Evolutionary conservation across 306 rosid species (phyloP), one percentile per base, ranked within the genome.

Genomic region (Quercus parvula): DNA sequence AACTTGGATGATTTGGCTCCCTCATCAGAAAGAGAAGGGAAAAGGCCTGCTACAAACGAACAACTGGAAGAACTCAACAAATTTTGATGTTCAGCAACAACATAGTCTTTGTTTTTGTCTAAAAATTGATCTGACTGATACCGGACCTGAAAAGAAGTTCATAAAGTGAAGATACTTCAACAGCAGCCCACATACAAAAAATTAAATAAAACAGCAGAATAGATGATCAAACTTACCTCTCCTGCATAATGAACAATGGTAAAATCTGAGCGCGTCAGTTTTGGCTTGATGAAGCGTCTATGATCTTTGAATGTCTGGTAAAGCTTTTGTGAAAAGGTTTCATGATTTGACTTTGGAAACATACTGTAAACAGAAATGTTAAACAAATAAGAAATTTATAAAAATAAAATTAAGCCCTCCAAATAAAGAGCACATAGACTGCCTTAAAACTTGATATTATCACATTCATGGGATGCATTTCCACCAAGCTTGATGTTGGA

Each of bases 41-140:
- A 91, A 81, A 95, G 95, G 70, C 86, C 85, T 30, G 94, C 88
- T 81, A 95, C 96, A 83, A 95, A 95, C 76, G 92, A 63, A 87
- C 99, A 95, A 80, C 77, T 81, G 68, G 99, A 95, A 81, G 92
- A 75, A 86, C 92, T 89, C 76, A 95, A 86, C 90, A 95, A 84
- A 76, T 90, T 94, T 91, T 91, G 98, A 88, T 95, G 99, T 83
- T 95, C 97, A 52, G 97, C 88, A 81, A 94, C 99, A 73, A 94
- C 90, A 80, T 94, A 94, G 84, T 94, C 97, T 87, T 94, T 94
- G 88, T 95, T 92, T 85, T 92, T 92, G 89, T 92, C 97, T 64
- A 95, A 57, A 88, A 95, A 92, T 5, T 56, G 98, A 81, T 95
- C 94, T 41, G 99, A 88, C 79, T 92, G 97, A 85, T 92, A 95